Base-by-base conservation (phyloP, 495 filamentous ascomycete genomes). In the Aspergillus saccharolyticus region DNA sequence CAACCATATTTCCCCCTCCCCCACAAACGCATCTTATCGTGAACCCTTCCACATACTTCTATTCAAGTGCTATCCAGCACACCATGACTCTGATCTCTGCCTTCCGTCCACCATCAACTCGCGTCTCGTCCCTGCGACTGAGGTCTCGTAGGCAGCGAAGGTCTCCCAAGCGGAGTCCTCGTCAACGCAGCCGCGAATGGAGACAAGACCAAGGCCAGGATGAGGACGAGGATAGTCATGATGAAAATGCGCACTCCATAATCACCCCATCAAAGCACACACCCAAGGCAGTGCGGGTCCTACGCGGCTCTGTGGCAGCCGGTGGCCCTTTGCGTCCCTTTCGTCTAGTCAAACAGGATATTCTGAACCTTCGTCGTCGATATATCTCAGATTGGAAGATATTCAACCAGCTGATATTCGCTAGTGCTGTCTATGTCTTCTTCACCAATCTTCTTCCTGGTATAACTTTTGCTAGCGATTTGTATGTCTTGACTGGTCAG, bases 401-500 rank as follows among this genome's bases (percentile, higher is more conserved):
- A 15, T 89, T 89, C 72, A 89, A 89, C 62, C 86, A 89, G 61
- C 70, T 88, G 52, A 72, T 89, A 12, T 74, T 90, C 58, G 87
- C 87, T 12, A 85, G 82, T 46, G 85, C 87, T 1, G 83, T 90
- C 17, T 89, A 86, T 69, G 80, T 90, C 20, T 89, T 89, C 68
- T 90, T 90, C 59, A 89, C 85, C 16, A 90, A 89, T 67, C 72
- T 90, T 0, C 73, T 90, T 4, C 86, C 86, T 0, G 85, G 86
- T 2, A 88, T 89, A 61, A 89, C 87, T 0, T 90, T 89, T 69
- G 85, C 84, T 0, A 85, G 80, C 62, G 86, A 89, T 64, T 66
- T 89, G 33, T 87, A 87, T 61, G 81, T 83, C 0, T 67, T 85
- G 56, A 89, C 86, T 0, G 85, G 86, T 22, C 70, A 79, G 61